Evolutionary conservation across 257 asterid species (phyloP).

Genomic region (Cruciata laevipes): DNA sequence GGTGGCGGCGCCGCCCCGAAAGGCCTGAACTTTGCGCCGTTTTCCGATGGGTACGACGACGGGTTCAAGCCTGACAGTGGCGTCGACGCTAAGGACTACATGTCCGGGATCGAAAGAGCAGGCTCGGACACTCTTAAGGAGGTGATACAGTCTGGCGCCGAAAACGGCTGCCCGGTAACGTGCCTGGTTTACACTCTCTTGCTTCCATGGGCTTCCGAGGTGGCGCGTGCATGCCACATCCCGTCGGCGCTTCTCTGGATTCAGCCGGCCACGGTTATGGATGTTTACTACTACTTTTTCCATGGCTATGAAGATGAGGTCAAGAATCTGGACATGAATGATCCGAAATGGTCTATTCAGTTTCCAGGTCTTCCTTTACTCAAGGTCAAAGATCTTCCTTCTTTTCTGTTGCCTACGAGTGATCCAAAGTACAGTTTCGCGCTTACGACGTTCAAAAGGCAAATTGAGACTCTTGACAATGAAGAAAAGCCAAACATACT

Average conservation of each 20-base stretch:
- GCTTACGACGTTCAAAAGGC: slow-evolving; percentile 19
- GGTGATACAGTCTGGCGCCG: slow-evolving; percentile 14
- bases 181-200: slow-evolving; percentile 25
- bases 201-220: slow-evolving; percentile 31
- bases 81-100: neutral
- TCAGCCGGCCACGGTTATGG: slow-evolving; percentile 33
- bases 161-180: slow-evolving; percentile 17
- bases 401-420: slow-evolving; percentile 26
- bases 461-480: slow-evolving; percentile 19
- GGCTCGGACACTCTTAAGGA: slow-evolving; percentile 21
- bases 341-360: slow-evolving; percentile 20
- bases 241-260: slow-evolving; percentile 34
- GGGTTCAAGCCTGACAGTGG: slow-evolving; percentile 11
- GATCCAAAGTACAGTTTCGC: neutral
- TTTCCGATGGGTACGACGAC: slow-evolving; percentile 25
- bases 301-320: slow-evolving; percentile 29
- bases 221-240: slow-evolving; percentile 32
- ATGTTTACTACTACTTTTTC: slow-evolving; percentile 27
- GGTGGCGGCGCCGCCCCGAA: neutral
- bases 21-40: slow-evolving; percentile 21
- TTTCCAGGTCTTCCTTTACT: slow-evolving; percentile 30
- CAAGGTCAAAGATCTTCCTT: slow-evolving; percentile 24
- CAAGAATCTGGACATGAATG: neutral
- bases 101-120: slow-evolving; percentile 15
- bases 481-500: slow-evolving; percentile 21